A percentile compares a stretch with the other conserved stretches of the same genome.
Conservation (phyloP, 495 filamentous ascomycete species). For the Amphirosellinia nigrospora region DNA sequence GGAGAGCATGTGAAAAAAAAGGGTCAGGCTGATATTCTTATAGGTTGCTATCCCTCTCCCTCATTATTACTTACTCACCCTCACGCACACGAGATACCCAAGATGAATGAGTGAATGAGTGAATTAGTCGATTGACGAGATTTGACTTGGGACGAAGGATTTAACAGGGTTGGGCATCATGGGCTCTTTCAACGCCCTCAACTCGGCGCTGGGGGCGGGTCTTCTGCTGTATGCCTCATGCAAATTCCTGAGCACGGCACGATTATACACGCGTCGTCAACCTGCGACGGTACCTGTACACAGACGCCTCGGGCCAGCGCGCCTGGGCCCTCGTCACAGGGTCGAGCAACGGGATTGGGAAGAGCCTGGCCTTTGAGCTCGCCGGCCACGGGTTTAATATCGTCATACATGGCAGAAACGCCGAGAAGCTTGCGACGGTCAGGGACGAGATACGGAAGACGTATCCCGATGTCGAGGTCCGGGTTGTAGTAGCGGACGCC, state of each 20-base stretch:
- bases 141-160: constrained; percentile 5
- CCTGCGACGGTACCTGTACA: constrained; percentile 15
- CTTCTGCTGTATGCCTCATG: constrained; percentile 17
- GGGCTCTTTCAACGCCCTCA: constrained; percentile 11
- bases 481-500: constrained; percentile 36
- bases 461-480: constrained; percentile 38
- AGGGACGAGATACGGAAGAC: constrained; percentile 21
- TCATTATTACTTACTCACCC: background rate
- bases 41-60: background rate
- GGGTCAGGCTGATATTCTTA: background rate
- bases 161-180: background rate
- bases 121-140: background rate
- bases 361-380: constrained; percentile 55
- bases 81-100: background rate
- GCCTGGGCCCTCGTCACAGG: constrained; percentile 68
- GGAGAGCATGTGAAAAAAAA: background rate
- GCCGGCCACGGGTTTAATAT: constrained; percentile 63
- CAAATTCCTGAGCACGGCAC: constrained; percentile 15
- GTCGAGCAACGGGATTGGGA: constrained; percentile 65
- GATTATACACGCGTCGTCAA: constrained; percentile 23
- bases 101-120: background rate
- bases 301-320: background rate
- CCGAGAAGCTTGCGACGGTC: constrained; percentile 47
- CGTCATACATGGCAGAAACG: constrained; percentile 61
- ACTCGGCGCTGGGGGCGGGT: constrained; percentile 16